These are phyloP conservation scores for Carpinus fangiana DNA, from an alignment of 306 rosid genomes.

Conservation along the genomic window DNA sequence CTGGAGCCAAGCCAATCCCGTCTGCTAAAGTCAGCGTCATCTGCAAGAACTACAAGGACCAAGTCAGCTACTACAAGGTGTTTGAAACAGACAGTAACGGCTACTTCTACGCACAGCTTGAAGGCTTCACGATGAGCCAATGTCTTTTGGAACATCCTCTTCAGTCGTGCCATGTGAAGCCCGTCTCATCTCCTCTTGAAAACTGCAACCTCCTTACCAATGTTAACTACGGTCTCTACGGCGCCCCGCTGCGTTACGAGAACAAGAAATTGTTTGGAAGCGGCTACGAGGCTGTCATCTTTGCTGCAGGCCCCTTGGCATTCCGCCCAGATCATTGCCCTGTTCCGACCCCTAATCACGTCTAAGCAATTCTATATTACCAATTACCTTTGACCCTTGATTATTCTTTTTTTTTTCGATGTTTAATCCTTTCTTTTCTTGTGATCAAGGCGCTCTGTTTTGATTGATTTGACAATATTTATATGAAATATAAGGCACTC, in stretches of 20 bases:
- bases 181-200: conserved; percentile 64
- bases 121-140: conserved; percentile 61
- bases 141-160: conserved; percentile 73
- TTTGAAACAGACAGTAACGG: conserved; percentile 65
- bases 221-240: conserved; percentile 70
- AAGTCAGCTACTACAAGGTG: conserved; percentile 72
- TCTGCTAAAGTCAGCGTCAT: conserved; percentile 74
- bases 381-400: background rate
- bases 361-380: background rate
- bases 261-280: conserved; percentile 56
- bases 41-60: conserved; percentile 70
- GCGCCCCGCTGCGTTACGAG: conserved; percentile 70
- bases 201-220: conserved; percentile 65
- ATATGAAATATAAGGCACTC: no score
- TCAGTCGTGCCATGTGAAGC: conserved; percentile 74
- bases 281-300: conserved; percentile 64
- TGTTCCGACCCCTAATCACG: conserved; percentile 20
- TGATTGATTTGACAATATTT: no score
- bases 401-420: background rate
- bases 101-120: conserved; percentile 68
- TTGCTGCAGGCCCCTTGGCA: conserved; percentile 88
- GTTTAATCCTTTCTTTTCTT: no score
- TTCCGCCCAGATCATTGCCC: conserved; percentile 67
- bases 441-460: no score
- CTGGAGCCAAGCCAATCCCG: conserved; percentile 64